Evolutionary conservation across 2,329 filamentous ascomycete genomes (phyloP), one percentile per base, ranked within the genome.

Genomic region (Beauveria scarabaeidicola): DNA sequence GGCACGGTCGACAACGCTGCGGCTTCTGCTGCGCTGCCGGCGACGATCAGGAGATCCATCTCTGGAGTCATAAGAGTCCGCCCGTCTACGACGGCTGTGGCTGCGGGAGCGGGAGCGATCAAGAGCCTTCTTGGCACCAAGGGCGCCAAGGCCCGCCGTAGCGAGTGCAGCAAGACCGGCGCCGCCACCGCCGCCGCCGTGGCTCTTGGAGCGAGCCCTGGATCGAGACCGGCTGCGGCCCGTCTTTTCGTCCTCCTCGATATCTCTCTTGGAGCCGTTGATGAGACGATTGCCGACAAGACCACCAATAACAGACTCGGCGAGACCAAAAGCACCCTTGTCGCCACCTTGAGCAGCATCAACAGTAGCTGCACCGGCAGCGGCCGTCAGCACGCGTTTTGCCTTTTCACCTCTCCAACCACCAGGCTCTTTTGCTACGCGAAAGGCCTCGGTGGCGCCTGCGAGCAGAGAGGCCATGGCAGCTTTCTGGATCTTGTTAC

Each of bases 371-470:
- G 93, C 91, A 74, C 90, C 88, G 27, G 84, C 82, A 27, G 93
- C 93, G 52, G 91, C 92, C 23, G 93, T 97, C 52, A 96, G 82
- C 62, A 97, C 84, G 56, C 93, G 90, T 77, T 91, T 94, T 65
- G 91, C 90, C 75, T 97, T 97, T 63, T 90, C 88, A 41, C 92
- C 93, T 64, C 87, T 88, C 91, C 92, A 97, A 47, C 87, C 84
- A 58, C 93, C 93, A 2, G 91, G 89, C 63, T 94, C 89, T 68
- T 93, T 96, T 70, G 92, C 87, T 60, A 91, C 87, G 63, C 90
- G 88, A 80, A 96, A 96, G 46, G 93, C 93, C 73, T 97, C 92
- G 58, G 91, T 89, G 44, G 92, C 93, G 67, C 91, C 93, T 32
- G 93, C 92, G 51, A 96, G 83, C 43, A 97, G 79, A 21, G 92